Evolutionary conservation across 257 asterid species (phyloP).

Genomic region (Cordia subcordata): DNA sequence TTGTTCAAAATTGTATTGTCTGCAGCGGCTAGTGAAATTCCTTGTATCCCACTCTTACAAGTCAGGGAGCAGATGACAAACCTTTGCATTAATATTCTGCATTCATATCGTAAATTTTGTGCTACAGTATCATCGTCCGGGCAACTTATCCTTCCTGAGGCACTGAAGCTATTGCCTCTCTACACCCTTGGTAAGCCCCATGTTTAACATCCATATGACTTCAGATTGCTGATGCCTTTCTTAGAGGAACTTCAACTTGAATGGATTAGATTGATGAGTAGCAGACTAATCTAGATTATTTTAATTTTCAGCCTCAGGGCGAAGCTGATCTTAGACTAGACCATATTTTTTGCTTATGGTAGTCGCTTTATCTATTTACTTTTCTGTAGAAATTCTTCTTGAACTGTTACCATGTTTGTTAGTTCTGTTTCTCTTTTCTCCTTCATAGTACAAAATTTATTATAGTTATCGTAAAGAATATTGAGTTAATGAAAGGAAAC

Average conservation of each 20-base stretch:
- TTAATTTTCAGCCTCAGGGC: too few relatives aligned
- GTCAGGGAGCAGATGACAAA: constrained; percentile 87
- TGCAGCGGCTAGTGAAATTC: constrained; percentile 86
- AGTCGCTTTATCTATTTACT: too few relatives aligned
- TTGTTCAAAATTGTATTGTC: background rate
- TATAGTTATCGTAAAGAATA: too few relatives aligned
- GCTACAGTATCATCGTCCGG: constrained; percentile 94
- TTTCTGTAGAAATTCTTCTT: too few relatives aligned
- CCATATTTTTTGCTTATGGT: too few relatives aligned
- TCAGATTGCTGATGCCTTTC: background rate
- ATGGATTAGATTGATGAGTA: background rate
- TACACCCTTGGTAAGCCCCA: constrained; percentile 75
- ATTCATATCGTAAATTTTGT: constrained; percentile 91
- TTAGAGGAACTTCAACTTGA: background rate
- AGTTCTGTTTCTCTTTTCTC: too few relatives aligned
- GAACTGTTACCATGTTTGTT: too few relatives aligned
- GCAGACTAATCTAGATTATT: background rate
- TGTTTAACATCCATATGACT: background rate
- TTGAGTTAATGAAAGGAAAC: too few relatives aligned
- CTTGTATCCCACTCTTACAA: constrained; percentile 70
- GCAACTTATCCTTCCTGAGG: constrained; percentile 97
- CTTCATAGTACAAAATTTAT: too few relatives aligned
- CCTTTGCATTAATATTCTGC: constrained; percentile 83
- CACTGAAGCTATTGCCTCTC: constrained; percentile 89
- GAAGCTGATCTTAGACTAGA: too few relatives aligned